Conservation (phyloP, 176 grass and related monocot genomes). For the Aegilops umbellulata region DNA sequence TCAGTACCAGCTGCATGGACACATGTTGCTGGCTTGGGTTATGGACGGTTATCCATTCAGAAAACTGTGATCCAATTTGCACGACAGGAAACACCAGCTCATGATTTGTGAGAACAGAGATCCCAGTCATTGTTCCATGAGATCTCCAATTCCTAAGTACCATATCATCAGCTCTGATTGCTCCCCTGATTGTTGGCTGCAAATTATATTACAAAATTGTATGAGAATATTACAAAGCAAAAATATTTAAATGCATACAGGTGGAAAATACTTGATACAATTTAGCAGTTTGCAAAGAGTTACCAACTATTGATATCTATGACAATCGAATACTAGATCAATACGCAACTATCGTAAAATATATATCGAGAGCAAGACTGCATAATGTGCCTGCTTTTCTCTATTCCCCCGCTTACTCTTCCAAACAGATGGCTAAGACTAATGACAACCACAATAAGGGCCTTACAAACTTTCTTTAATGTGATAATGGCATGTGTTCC, state of each 20-base stretch:
- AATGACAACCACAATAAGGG: neutral
- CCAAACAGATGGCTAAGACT: slow-evolving; percentile 6
- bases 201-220: slow-evolving; percentile 30
- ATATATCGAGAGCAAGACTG: neutral
- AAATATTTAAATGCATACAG: slow-evolving; percentile 1
- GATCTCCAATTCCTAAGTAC: slow-evolving; percentile 80
- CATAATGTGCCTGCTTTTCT: neutral
- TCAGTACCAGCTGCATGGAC: slow-evolving; percentile 77
- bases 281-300: neutral
- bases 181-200: slow-evolving; percentile 36
- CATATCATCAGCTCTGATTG: slow-evolving; percentile 56
- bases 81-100: slow-evolving; percentile 72
- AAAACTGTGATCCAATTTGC: slow-evolving; percentile 78
- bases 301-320: neutral
- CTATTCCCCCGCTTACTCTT: neutral
- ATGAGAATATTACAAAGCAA: slow-evolving; percentile 28
- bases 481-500: neutral
- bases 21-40: slow-evolving; percentile 64
- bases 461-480: neutral
- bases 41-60: slow-evolving; percentile 66
- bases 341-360: neutral
- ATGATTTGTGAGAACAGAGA: slow-evolving; percentile 67
- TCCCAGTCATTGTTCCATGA: slow-evolving; percentile 51
- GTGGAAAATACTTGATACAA: slow-evolving; percentile 9
- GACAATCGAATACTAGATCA: neutral